phyloP scores from a whole-genome alignment of 768 basidiomycete species.

The Boletus rubroflammeus region DNA sequence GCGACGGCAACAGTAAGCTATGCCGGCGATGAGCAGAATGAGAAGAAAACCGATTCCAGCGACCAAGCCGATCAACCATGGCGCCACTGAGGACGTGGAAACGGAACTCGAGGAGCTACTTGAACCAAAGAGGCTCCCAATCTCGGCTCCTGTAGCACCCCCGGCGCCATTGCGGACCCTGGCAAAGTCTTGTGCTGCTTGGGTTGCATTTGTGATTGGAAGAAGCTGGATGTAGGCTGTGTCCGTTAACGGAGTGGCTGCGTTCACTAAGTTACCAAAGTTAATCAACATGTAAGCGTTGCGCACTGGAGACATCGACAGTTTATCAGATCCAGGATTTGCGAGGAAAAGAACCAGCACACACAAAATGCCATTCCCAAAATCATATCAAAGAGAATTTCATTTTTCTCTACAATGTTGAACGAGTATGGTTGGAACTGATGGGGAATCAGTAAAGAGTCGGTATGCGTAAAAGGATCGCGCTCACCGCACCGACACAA shows the following conservation, averaged over 20 bases:
- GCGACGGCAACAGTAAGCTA: constrained; percentile 9
- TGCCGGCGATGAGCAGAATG: background rate
- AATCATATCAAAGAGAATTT: constrained; percentile 51
- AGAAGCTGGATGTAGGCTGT: constrained; percentile 64
- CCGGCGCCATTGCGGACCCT: constrained; percentile 4
- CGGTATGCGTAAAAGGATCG: background rate
- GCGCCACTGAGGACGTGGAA: constrained; percentile 3
- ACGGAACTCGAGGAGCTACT: constrained; percentile 34
- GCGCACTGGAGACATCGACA: constrained; percentile 42
- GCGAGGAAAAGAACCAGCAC: constrained; percentile 22
- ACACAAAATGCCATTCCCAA: constrained; percentile 71
- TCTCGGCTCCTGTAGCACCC: constrained; percentile 16
- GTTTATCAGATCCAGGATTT: background rate
- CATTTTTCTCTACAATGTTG: constrained; percentile 30
- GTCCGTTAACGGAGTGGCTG: constrained; percentile 31
- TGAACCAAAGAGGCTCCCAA: constrained; percentile 37
- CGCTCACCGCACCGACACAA: constrained; percentile 46
- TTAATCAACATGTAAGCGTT: constrained; percentile 63
- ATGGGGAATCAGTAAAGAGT: background rate
- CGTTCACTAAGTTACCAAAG: constrained; percentile 59
- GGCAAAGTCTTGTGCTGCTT: constrained; percentile 29
- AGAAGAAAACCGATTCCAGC: constrained; percentile 6
- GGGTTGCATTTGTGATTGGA: constrained; percentile 47
- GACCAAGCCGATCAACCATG: constrained; percentile 18
- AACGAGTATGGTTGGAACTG: constrained; percentile 71